These are phyloP conservation scores for Imleria badia DNA, from an alignment of 768 basidiomycete species.

Conservation along the genomic window DNA sequence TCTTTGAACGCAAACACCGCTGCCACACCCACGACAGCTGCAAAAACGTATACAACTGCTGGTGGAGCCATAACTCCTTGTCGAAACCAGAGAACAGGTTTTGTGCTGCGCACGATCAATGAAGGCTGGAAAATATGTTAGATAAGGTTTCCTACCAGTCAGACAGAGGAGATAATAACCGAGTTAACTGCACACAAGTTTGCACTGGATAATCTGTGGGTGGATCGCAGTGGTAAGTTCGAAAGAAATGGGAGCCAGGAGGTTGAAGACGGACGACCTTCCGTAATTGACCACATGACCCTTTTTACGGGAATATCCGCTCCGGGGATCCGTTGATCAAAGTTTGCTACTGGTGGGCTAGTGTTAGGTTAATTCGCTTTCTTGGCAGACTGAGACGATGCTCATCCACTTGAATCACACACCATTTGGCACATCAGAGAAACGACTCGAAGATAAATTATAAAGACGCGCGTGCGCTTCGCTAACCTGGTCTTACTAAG, in stretches of 20 bases:
- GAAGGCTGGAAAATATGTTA: not conserved
- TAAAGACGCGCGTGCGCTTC: too few relatives aligned
- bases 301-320: constrained; percentile 18
- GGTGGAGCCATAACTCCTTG: constrained; percentile 26
- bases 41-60: constrained; percentile 49
- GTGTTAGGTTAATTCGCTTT: too few relatives aligned
- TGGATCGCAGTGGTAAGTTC: constrained; percentile 1
- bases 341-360: too few relatives aligned
- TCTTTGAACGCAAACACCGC: constrained; percentile 58
- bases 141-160: constrained; percentile 3
- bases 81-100: constrained; percentile 2
- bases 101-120: constrained; percentile 15
- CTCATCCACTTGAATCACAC: too few relatives aligned
- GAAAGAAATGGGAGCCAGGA: constrained; percentile 1
- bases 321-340: not conserved
- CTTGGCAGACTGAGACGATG: too few relatives aligned
- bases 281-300: constrained; percentile 15
- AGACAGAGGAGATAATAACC: not conserved
- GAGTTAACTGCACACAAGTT: not conserved
- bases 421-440: too few relatives aligned
- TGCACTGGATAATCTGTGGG: not conserved
- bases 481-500: too few relatives aligned
- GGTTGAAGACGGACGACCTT: not conserved
- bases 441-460: too few relatives aligned
- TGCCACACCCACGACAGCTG: constrained; percentile 49